Conservation (phyloP, 768 basidiomycete species). For the Lyophyllum semitale region DNA sequence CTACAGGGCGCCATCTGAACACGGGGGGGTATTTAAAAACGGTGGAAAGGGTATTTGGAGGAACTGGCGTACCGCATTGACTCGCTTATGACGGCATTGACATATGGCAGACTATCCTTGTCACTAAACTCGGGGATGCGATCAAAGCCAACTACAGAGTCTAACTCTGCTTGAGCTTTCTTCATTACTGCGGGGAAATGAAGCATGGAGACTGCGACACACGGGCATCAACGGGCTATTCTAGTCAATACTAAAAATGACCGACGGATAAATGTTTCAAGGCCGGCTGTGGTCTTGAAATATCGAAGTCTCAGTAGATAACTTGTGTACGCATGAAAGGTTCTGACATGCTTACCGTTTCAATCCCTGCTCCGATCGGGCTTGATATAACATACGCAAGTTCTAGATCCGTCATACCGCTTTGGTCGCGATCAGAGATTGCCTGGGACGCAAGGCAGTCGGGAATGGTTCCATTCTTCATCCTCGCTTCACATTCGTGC, state of each 20-base stretch:
- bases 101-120: constrained; percentile 14
- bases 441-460: constrained; percentile 43
- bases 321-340: no score
- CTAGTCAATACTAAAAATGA: no score
- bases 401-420: constrained; percentile 42
- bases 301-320: no score
- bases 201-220: constrained; percentile 16
- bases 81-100: constrained; percentile 17
- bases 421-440: constrained; percentile 34
- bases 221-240: no score
- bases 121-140: constrained; percentile 16
- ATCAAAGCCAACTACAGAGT: constrained; percentile 9
- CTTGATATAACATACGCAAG: constrained; percentile 45
- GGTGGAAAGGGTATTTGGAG: no score
- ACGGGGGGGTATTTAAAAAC: no score
- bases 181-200: constrained; percentile 23
- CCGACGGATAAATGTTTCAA: constrained; percentile 33
- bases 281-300: constrained; percentile 36
- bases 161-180: constrained; percentile 19
- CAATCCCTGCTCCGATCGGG: constrained; percentile 49
- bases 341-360: no score
- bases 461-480: constrained; percentile 37
- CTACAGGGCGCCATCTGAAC: constrained; percentile 18
- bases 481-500: constrained; percentile 43
- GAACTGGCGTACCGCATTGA: no score